phyloP scores from a whole-genome alignment of 192 early-diverging fungal species.

The Obelidium mucronatum region DNA sequence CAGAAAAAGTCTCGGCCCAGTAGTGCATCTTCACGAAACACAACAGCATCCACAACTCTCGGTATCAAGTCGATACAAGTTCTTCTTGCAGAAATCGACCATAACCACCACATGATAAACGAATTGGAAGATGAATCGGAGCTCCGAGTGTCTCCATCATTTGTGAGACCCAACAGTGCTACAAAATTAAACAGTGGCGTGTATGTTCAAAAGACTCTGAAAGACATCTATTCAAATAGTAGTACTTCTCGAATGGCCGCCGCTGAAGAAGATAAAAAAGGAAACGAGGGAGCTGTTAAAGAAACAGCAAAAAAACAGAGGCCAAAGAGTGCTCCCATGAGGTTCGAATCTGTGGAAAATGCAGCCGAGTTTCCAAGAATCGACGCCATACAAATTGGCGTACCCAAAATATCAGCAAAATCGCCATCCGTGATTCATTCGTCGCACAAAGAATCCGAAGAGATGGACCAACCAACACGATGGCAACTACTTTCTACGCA shows the following conservation, averaged over 20 bases:
- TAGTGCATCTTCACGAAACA: slow-evolving; percentile 21
- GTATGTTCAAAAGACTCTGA: background rate
- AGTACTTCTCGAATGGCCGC: too few species aligned
- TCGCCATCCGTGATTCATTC: too few species aligned
- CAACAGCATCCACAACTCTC: background rate
- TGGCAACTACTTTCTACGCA: slow-evolving; percentile 9
- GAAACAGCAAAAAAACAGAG: background rate
- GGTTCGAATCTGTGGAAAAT: background rate
- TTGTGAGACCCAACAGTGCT: too few species aligned
- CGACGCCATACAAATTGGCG: too few species aligned
- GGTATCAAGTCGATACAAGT: slow-evolving; percentile 35
- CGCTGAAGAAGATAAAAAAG: too few species aligned
- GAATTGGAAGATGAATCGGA: background rate
- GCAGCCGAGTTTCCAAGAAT: too few species aligned
- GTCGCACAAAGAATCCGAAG: too few species aligned
- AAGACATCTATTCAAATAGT: slow-evolving; percentile 1
- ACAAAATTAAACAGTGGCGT: too few species aligned
- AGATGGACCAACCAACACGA: background rate
- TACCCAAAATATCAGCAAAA: too few species aligned
- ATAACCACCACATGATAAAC: background rate
- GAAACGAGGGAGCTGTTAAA: background rate
- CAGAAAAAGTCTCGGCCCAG: slow-evolving; percentile 2
- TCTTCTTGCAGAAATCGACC: slow-evolving; percentile 23
- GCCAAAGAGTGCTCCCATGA: slow-evolving; percentile 11
- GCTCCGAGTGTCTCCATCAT: too few species aligned